Conservation (phyloP, 2,329 filamentous ascomycete species). For the Chalaropsis ovoidea region DNA sequence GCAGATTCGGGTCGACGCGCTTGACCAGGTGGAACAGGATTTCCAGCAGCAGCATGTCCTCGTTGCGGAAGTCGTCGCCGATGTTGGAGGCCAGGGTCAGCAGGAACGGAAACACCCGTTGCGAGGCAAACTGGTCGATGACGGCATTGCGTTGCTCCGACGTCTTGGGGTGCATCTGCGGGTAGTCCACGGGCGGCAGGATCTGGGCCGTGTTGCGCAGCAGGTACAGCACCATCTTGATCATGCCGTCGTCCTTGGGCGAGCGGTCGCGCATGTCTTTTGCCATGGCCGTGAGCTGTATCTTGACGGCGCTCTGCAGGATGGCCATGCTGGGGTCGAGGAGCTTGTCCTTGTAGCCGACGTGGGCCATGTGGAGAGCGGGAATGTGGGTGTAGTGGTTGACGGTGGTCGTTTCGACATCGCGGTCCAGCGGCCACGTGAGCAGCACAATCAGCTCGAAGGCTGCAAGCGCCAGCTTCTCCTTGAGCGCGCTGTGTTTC, state of each 20-base stretch:
- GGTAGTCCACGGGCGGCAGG: slow-evolving; percentile 59
- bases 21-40: slow-evolving; percentile 89
- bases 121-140: slow-evolving; percentile 79
- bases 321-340: slow-evolving; percentile 70
- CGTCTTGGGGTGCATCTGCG: slow-evolving; percentile 64
- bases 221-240: slow-evolving; percentile 82
- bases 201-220: slow-evolving; percentile 84
- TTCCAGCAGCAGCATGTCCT: slow-evolving; percentile 84
- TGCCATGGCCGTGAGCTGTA: slow-evolving; percentile 79
- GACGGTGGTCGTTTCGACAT: slow-evolving; percentile 70
- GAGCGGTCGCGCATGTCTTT: slow-evolving; percentile 64
- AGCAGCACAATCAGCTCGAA: slow-evolving; percentile 83
- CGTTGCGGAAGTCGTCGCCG: slow-evolving; percentile 80
- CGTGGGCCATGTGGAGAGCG: slow-evolving; percentile 76
- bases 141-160: slow-evolving; percentile 70
- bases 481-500: slow-evolving; percentile 62
- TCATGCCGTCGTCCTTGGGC: slow-evolving; percentile 76
- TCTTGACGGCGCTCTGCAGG: slow-evolving; percentile 68
- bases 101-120: slow-evolving; percentile 79
- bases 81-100: slow-evolving; percentile 85
- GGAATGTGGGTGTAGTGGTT: slow-evolving; percentile 90
- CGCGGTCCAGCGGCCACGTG: slow-evolving; percentile 84
- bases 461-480: slow-evolving; percentile 71
- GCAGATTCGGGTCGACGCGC: slow-evolving; percentile 68
- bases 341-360: slow-evolving; percentile 82